Conservation (phyloP, 306 rosid species). For the Vicia sativa region DNA sequence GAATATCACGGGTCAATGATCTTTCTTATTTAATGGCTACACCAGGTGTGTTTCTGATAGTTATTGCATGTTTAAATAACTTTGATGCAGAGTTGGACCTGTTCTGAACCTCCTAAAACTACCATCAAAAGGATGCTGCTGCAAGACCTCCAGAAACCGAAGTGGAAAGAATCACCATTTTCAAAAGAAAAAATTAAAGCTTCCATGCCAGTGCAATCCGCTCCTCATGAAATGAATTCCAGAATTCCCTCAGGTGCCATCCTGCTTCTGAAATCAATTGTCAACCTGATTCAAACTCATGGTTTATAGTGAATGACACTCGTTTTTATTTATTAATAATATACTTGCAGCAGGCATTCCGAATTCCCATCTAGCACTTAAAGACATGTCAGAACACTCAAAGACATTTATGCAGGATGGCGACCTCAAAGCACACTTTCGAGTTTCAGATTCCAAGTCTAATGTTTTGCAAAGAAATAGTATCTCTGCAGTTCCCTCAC, state of each 20-base stretch:
- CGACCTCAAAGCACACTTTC: constrained; percentile 40
- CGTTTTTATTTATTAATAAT: constrained; percentile 33
- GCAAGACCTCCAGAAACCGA: constrained; percentile 62
- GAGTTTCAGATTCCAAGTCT: constrained; percentile 45
- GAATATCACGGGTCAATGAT: constrained; percentile 3
- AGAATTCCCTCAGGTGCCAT: constrained; percentile 45
- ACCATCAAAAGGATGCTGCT: constrained; percentile 70
- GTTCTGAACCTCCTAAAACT: constrained; percentile 80
- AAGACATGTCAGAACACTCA: constrained; percentile 45
- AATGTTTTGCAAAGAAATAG: constrained; percentile 42
- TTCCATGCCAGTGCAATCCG: constrained; percentile 45
- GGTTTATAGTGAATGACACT: constrained; percentile 26
- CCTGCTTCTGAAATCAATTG: constrained; percentile 39
- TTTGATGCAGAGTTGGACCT: constrained; percentile 73
- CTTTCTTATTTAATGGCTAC: constrained; percentile 5
- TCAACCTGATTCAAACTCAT: background rate
- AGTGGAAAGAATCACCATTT: constrained; percentile 38
- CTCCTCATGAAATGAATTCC: constrained; percentile 44
- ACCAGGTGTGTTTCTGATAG: constrained; percentile 5
- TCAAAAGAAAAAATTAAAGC: constrained; percentile 45
- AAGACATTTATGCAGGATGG: constrained; percentile 45
- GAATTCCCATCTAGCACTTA: constrained; percentile 41
- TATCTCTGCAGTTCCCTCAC: constrained; percentile 39
- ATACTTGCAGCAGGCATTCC: constrained; percentile 44
- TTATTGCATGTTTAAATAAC: constrained; percentile 31